Conservation (phyloP, 306 rosid species). For the Urtica urens region DNA sequence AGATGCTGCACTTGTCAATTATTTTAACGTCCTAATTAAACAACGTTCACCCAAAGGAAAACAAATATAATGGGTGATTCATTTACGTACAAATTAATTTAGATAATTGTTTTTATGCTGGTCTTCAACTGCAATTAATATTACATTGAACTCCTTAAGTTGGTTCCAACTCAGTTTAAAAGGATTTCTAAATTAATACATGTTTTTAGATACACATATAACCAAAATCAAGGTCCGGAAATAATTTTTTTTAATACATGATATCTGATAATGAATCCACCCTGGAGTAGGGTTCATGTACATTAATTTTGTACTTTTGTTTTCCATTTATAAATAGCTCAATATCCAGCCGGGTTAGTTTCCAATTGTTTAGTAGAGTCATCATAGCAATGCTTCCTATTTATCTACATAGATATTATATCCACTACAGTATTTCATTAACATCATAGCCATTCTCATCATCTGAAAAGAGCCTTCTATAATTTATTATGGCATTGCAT, state of each 20-base stretch:
- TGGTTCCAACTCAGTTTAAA: no score
- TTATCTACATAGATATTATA: background rate
- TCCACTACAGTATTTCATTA: background rate
- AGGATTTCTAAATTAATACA: no score
- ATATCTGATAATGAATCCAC: background rate
- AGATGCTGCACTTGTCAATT: no score
- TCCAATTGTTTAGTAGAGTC: background rate
- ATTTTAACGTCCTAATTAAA: no score
- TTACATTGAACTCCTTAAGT: no score
- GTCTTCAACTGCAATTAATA: no score
- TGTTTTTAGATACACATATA: no score
- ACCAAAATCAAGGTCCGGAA: no score
- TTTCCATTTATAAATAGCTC: background rate
- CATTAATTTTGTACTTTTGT: background rate
- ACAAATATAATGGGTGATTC: no score
- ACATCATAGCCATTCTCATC: background rate
- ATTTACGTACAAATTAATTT: no score
- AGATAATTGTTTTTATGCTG: no score
- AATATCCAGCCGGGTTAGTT: background rate
- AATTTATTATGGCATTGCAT: background rate
- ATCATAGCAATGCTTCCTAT: constrained; percentile 1
- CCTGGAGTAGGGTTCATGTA: background rate
- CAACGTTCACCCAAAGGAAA: no score
- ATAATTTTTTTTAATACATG: background rate
- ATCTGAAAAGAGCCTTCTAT: background rate